Evolutionary conservation across 2,329 filamentous ascomycete genomes (phyloP), one percentile per base, ranked within the genome.

Genomic region (Dothideomycetes sp.): DNA sequence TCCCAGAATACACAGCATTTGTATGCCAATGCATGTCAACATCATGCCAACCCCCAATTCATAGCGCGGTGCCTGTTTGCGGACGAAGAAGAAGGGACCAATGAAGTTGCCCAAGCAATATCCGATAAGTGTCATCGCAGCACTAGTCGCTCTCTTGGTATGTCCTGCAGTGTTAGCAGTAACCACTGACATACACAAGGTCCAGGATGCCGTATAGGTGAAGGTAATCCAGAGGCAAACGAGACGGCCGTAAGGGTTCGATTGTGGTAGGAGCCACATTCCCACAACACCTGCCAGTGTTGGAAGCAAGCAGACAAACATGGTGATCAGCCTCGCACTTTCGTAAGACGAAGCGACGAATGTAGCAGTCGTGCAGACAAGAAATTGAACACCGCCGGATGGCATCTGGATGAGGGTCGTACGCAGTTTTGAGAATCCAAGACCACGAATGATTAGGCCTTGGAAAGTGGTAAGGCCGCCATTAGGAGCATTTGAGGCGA

Each of bases 321-420:
- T 33, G 13, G 32, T 33, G n/a, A 33, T n/a, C 19, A 33, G 19
- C 8, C 32, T 23, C 24, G 32, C 32, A 22, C 24, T 33, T 22
- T 33, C 32, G 19, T 15, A 33, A 5, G 19, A 23, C 2, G 32
- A 33, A 15, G 32, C 32, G n/a, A 33, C 18, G 8, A 33, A 33
- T 10, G 32, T 33, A 11, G 32, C 32, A 4, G 1, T 10, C 4
- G 20, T 33, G 8, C 57, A 12, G 82, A 58, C 0, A 71, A 63
- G 23, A 81, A 60, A n/a, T n/a, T n/a, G n/a, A n/a, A n/a, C 19
- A 82, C 64, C 59, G 82, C 76, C 20, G 83, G 38, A 33, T 68
- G 0, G 72, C 78, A 5, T 80, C 80, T 7, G 73, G 76, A 0
- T 80, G 80, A 0, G 71, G 74, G 29, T 78, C 78, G 46, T 81